Evolutionary conservation across 2,329 filamentous ascomycete species (phyloP).

Genomic region (Berkeleyomyces rouxiae): DNA sequence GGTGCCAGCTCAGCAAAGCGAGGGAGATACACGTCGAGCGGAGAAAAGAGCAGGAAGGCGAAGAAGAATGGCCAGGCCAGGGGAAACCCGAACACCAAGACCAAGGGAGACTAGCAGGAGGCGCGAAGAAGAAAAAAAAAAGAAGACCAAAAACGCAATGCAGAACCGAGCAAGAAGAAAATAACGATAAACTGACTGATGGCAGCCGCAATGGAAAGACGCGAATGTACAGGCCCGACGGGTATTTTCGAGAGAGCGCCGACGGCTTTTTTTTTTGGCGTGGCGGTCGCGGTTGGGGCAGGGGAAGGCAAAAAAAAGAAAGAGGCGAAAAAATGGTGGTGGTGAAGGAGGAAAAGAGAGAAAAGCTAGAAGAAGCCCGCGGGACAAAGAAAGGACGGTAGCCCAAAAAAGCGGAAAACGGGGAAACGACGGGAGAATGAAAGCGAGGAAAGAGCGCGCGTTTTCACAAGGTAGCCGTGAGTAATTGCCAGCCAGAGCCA

Average conservation of each 20-base stretch:
- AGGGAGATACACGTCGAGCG: not conserved
- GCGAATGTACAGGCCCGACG: not conserved
- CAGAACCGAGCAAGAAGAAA: not conserved
- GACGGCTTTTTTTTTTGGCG: not conserved
- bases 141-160: not conserved
- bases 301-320: not conserved
- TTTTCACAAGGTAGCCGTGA: not conserved
- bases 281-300: not conserved
- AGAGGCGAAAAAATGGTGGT: not conserved
- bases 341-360: not conserved
- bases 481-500: not conserved
- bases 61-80: slow-evolving; percentile 1
- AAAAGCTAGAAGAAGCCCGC: not conserved
- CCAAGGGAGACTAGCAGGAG: not conserved
- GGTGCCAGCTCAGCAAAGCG: not conserved
- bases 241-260: not conserved
- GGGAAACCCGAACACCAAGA: slow-evolving; percentile 2
- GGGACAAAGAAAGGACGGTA: not conserved
- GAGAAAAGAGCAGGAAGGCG: slow-evolving; percentile 2
- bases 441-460: not conserved
- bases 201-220: not conserved
- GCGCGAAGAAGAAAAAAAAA: not conserved
- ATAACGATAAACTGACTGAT: slow-evolving; percentile 1
- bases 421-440: not conserved
- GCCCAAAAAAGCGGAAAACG: not conserved